Evolutionary conservation across 345 rosid species (phyloP), one percentile per base, ranked within the genome.

Genomic region (Syzygium oleosum): DNA sequence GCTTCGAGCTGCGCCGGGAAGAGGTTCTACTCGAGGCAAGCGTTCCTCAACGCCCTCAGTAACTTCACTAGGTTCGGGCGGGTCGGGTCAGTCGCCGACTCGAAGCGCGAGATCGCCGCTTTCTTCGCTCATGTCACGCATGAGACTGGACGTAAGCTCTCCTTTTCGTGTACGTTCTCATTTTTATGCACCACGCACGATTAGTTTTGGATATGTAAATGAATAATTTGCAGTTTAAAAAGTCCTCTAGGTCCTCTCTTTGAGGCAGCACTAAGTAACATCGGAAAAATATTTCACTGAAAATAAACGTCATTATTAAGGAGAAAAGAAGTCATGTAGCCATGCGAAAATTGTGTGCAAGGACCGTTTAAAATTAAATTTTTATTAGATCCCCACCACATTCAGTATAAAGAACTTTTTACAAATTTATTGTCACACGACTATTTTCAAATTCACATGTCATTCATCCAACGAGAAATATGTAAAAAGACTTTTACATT

Each of bases 71-170:
- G 88, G 34, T 96, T 96, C 46, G 99, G 96, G 77, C 88, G 91
- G 65, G 86, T 88, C 51, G 96, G 97, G 4, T 89, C 92, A 6
- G 89, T 46, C 9, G 94, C 90, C 52, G 96, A 92, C 84, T 90
- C 93, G 7, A 94, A 88, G 89, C 95, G 98, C 13, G 98, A 95
- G 89, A 94, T 96, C 51, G 98, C 98, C 9, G 94, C 96, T 9
- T 95, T 94, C 91, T 96, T 96, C 73, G 98, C 97, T 2, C 98
- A 96, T 87, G 94, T 91, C 88, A 95, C 99, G 0, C 98, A 95
- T 88, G 97, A 95, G 87, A 96, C 98, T 51, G 98, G 97, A 85
- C 91, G 99, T 95, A 94, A 93, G 94, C 63, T 56, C 63, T 56
- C 63, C 63, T 23, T 56, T 56, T 56, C n/a, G 4, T 56, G n/a